These are phyloP conservation scores for Obelidium mucronatum DNA, from an alignment of 192 early-diverging fungal species.

Conservation along the genomic window DNA sequence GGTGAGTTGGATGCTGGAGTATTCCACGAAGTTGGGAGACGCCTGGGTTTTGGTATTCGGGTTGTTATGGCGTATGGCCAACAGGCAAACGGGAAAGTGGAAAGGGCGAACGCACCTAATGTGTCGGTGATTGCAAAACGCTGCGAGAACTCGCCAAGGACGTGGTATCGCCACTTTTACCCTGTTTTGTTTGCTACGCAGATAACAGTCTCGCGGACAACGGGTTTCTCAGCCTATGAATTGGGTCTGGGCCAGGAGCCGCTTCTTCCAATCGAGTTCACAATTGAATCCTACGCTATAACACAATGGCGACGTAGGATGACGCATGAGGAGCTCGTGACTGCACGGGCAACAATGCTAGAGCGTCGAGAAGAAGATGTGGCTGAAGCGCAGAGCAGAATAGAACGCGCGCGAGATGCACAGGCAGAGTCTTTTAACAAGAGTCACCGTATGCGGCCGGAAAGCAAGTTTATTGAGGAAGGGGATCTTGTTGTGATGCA, in stretches of 20 bases:
- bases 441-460: neutral
- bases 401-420: neutral
- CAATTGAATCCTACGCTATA: neutral
- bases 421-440: neutral
- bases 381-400: neutral
- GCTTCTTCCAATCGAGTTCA: neutral
- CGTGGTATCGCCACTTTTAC: neutral
- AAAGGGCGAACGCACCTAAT: neutral
- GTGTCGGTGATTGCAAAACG: neutral
- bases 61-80: neutral
- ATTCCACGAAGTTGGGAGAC: neutral
- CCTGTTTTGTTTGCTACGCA: neutral
- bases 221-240: neutral
- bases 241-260: neutral
- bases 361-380: neutral
- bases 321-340: neutral
- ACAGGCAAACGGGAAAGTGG: neutral
- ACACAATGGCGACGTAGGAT: neutral
- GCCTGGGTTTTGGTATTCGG: neutral
- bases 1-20: neutral
- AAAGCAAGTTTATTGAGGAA: neutral
- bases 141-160: neutral
- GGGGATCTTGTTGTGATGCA: neutral
- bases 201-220: neutral
- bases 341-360: neutral